Conservation (phyloP, 2,329 filamentous ascomycete species). For the Aspergillus candidus region DNA sequence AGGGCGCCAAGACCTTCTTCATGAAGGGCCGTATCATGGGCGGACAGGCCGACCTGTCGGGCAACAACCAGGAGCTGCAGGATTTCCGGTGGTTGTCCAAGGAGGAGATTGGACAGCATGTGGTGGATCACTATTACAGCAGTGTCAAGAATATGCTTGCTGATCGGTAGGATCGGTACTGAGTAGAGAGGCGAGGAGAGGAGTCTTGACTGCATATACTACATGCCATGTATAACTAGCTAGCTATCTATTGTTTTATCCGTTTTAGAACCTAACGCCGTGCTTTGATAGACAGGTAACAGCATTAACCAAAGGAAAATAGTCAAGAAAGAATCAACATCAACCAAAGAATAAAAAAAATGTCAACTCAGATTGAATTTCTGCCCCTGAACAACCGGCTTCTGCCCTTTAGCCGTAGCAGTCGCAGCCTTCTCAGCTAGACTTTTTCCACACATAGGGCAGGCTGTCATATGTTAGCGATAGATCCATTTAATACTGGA, state of each 20-base stretch:
- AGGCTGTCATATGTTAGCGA: too few relatives aligned
- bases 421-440: conserved; percentile 40
- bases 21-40: conserved; percentile 95
- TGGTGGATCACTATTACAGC: conserved; percentile 65
- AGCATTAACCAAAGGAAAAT: not conserved
- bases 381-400: conserved; percentile 46
- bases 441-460: conserved; percentile 58
- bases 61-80: conserved; percentile 64
- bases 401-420: too few relatives aligned
- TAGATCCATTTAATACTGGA: too few relatives aligned
- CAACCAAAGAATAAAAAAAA: not conserved
- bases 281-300: not conserved
- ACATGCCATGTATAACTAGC: conserved; percentile 36
- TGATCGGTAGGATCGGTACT: conserved; percentile 53
- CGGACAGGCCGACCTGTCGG: conserved; percentile 76
- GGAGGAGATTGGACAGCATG: conserved; percentile 69
- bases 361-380: conserved; percentile 59
- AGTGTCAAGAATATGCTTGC: conserved; percentile 77
- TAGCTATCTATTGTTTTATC: conserved; percentile 18
- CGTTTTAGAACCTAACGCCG: not conserved
- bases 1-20: conserved; percentile 85
- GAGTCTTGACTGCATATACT: conserved; percentile 31
- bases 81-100: conserved; percentile 92
- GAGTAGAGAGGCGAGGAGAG: conserved; percentile 7
- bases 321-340: conserved; percentile 1